Evolutionary conservation across 345 rosid species (phyloP).

Genomic region (Cardamine resedifolia): DNA sequence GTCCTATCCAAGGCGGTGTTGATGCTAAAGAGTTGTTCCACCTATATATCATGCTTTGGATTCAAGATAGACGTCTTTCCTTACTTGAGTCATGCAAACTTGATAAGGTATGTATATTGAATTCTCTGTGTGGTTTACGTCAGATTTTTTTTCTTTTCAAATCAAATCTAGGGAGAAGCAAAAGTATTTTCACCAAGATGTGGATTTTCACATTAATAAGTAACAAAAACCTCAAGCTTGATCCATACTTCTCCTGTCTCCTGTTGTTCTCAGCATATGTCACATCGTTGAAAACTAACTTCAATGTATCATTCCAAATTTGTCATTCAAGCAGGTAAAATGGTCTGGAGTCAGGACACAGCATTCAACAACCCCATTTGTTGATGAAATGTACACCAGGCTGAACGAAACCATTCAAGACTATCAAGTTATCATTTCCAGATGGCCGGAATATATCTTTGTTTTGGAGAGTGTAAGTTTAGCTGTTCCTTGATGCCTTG

Average conservation of each 20-base stretch:
- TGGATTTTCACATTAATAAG: background rate
- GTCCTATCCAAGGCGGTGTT: conserved; percentile 92
- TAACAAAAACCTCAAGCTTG: background rate
- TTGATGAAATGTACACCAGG: conserved; percentile 93
- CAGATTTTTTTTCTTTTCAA: background rate
- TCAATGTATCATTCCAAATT: background rate
- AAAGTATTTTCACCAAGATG: conserved; percentile 1
- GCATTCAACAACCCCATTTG: conserved; percentile 91
- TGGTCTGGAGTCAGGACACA: conserved; percentile 96
- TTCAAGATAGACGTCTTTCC: conserved; percentile 87
- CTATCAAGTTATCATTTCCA: conserved; percentile 86
- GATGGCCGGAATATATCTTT: conserved; percentile 96
- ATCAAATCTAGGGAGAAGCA: conserved; percentile 10
- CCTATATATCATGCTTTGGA: conserved; percentile 93
- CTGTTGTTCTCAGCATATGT: conserved; percentile 3
- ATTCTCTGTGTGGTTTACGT: background rate
- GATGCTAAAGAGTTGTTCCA: conserved; percentile 96
- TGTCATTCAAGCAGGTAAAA: conserved; percentile 67
- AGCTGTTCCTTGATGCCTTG: conserved; percentile 1
- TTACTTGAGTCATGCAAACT: conserved; percentile 91
- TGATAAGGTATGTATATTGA: conserved; percentile 67
- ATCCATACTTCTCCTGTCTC: background rate
- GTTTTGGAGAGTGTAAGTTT: conserved; percentile 83
- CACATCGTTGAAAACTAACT: conserved; percentile 10
- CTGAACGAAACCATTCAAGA: conserved; percentile 67